Percentiles rank a stretch among this genome's conserved stretches.
Evolutionary conservation across 164 flowering plant species (phyloP).

Genomic region (Annona squamosa): DNA sequence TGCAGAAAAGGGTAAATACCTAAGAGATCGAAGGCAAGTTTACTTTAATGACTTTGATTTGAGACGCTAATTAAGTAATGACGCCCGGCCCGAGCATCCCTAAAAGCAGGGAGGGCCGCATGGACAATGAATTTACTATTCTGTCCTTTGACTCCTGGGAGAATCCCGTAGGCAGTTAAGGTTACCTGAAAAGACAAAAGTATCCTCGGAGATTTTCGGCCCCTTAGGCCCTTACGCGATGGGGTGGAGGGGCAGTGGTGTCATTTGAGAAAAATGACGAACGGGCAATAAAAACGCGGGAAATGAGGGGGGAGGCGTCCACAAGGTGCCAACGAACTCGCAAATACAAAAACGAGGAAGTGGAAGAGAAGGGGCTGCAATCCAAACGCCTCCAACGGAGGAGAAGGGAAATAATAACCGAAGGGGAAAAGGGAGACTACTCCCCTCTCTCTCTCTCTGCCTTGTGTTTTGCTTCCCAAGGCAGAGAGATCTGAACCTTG

Average conservation of each 20-base stretch:
- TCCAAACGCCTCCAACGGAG: slow-evolving; percentile 1
- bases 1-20: too few species aligned
- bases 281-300: neutral
- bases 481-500: slow-evolving; percentile 3
- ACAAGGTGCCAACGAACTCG: slow-evolving; percentile 16
- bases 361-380: neutral
- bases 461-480: slow-evolving; percentile 6
- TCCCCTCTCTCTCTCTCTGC: slow-evolving; percentile 3
- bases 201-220: neutral
- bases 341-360: slow-evolving; percentile 3
- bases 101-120: neutral
- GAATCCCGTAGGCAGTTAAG: neutral
- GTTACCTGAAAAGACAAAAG: neutral
- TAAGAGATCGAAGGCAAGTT: too few species aligned
- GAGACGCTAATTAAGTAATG: neutral
- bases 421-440: neutral
- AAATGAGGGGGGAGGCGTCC: slow-evolving; percentile 5
- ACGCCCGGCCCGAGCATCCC: neutral
- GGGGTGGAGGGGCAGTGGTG: neutral
- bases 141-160: neutral
- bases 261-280: neutral
- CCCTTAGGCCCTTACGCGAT: neutral
- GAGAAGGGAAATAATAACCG: neutral
- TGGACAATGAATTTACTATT: neutral
- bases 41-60: too few species aligned